Percentiles rank a stretch among this genome's conserved stretches.
phyloP scores from a whole-genome alignment of 1,139 yeast species.

The Candida sanyaensis region DNA sequence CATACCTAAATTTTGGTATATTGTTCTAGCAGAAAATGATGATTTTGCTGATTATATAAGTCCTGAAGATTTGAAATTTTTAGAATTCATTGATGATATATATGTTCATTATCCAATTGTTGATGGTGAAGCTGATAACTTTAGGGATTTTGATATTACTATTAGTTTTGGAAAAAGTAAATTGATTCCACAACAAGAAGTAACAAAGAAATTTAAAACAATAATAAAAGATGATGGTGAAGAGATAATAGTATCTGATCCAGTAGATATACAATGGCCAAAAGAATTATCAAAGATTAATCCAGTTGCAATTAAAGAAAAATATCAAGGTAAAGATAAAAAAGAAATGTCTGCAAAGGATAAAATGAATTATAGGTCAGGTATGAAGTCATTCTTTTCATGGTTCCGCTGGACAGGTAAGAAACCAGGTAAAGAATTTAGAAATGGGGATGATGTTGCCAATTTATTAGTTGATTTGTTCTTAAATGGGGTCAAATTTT shows the following conservation, averaged over 20 bases:
- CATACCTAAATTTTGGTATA: constrained; percentile 75
- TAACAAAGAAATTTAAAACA: constrained; percentile 54
- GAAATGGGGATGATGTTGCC: constrained; percentile 72
- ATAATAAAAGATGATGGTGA: constrained; percentile 50
- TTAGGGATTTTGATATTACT: constrained; percentile 56
- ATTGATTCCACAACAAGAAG: constrained; percentile 49
- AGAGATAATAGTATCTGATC: constrained; percentile 51
- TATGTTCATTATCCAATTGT: constrained; percentile 51
- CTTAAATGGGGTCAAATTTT: constrained; percentile 73
- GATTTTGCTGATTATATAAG: constrained; percentile 72
- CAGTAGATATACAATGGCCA: constrained; percentile 63
- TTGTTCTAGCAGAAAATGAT: constrained; percentile 72
- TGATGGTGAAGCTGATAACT: constrained; percentile 30
- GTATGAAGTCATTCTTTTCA: constrained; percentile 74
- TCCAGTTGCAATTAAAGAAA: constrained; percentile 47
- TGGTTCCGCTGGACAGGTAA: constrained; percentile 78
- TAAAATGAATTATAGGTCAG: constrained; percentile 61
- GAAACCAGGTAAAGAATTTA: constrained; percentile 71
- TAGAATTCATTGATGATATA: constrained; percentile 61
- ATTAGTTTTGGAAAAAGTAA: constrained; percentile 44
- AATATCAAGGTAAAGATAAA: constrained; percentile 30
- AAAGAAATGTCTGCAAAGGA: constrained; percentile 46
- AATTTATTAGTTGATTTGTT: constrained; percentile 61
- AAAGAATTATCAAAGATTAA: constrained; percentile 50
- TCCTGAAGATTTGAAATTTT: constrained; percentile 66